These are phyloP conservation scores for Talaromyces sp. DNA, from an alignment of 2,329 filamentous ascomycete genomes.

Conservation along the genomic window DNA sequence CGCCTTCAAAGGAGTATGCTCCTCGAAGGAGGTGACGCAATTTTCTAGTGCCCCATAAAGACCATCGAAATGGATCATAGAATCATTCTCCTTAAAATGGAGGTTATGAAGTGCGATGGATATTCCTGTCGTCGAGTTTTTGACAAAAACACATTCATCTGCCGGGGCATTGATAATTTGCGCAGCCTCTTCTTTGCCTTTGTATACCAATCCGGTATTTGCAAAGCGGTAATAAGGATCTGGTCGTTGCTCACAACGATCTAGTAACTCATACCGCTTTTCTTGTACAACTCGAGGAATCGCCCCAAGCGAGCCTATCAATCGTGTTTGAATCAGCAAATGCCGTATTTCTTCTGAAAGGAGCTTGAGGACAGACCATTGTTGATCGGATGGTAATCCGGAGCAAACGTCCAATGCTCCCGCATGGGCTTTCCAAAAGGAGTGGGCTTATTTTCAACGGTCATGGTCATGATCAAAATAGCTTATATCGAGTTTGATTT, in stretches of 20 bases:
- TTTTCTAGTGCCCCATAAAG: conserved; percentile 79
- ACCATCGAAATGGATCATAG: conserved; percentile 74
- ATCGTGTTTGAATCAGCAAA: not conserved
- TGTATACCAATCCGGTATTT: conserved; percentile 64
- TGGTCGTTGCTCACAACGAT: conserved; percentile 66
- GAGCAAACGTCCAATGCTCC: conserved; percentile 70
- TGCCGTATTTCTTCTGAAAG: not conserved
- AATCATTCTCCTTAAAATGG: conserved; percentile 68
- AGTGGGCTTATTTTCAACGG: conserved; percentile 19
- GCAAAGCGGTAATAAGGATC: conserved; percentile 77
- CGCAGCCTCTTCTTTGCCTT: conserved; percentile 66
- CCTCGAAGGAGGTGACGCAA: conserved; percentile 70
- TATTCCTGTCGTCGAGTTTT: conserved; percentile 71
- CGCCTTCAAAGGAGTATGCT: conserved; percentile 59
- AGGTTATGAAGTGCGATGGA: conserved; percentile 82
- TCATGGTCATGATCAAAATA: conserved; percentile 8
- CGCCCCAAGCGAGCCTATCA: conserved; percentile 76
- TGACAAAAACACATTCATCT: conserved; percentile 72
- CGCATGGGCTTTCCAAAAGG: conserved; percentile 59
- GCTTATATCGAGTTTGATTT: no score
- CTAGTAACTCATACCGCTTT: conserved; percentile 66
- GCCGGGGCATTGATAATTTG: conserved; percentile 66
- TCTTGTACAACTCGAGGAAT: conserved; percentile 66
- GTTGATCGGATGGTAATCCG: conserved; percentile 73
- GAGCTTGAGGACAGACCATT: conserved; percentile 61